Percentiles rank a stretch among this genome's conserved stretches.
phyloP scores from a whole-genome alignment of 2,329 filamentous ascomycete species.

The Sordariomycetes sp. region DNA sequence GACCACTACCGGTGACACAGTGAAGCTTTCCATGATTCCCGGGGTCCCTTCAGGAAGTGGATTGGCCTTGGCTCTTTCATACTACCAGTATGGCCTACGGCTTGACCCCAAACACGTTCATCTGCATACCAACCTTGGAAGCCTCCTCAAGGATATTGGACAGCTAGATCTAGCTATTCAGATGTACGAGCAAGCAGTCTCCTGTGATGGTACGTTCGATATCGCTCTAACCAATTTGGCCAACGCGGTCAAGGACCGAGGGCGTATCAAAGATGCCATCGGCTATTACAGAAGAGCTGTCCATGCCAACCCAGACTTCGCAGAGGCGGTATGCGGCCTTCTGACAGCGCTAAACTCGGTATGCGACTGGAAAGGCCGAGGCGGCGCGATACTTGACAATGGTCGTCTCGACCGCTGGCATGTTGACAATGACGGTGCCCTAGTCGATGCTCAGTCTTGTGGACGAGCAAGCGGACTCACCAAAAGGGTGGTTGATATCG shows the following conservation, averaged over 20 bases:
- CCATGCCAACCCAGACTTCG: constrained; percentile 85
- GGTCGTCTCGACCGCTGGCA: constrained; percentile 86
- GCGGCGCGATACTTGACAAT: constrained; percentile 67
- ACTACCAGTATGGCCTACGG: constrained; percentile 89
- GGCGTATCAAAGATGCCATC: constrained; percentile 86
- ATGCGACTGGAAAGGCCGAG: constrained; percentile 86
- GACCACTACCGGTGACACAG: background rate
- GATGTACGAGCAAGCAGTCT: constrained; percentile 94
- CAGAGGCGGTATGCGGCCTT: constrained; percentile 91
- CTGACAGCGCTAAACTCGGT: constrained; percentile 94
- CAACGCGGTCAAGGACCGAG: constrained; percentile 96
- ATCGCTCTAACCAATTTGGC: constrained; percentile 94
- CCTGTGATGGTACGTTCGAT: constrained; percentile 89
- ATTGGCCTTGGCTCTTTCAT: constrained; percentile 76
- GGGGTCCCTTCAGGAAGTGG: constrained; percentile 82
- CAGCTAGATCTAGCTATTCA: constrained; percentile 84
- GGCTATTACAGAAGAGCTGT: constrained; percentile 86
- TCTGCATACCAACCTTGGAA: constrained; percentile 92
- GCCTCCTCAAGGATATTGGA: constrained; percentile 90
- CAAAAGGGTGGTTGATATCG: constrained; percentile 82
- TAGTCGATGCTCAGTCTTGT: constrained; percentile 60
- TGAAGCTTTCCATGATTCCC: constrained; percentile 45
- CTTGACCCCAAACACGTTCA: constrained; percentile 88
- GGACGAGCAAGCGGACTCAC: constrained; percentile 69
- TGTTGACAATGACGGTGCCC: constrained; percentile 74